Evolutionary conservation across 2,329 filamentous ascomycete genomes (phyloP), one percentile per base, ranked within the genome.

Genomic region (Cytospora schulzeri): DNA sequence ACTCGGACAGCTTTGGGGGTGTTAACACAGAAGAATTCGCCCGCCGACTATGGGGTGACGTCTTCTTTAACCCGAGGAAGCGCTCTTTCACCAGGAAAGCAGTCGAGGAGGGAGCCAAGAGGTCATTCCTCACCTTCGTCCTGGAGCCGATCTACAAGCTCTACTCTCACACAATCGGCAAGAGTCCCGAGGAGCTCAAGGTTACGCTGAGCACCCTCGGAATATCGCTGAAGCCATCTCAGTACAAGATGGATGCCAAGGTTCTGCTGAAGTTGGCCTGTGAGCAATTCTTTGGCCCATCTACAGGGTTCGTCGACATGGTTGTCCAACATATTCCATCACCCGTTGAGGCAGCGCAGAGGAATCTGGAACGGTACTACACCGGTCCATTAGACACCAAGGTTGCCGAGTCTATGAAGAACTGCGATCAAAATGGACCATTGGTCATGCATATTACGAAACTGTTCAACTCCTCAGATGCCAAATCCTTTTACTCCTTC

Each of bases 131-230:
- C 63, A 89, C 96, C 76, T 99, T 98, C 75, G 85, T 99, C 31
- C 82, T 99, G 56, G 95, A 99, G 75, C 95, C 95, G 22, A 93
- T 99, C 70, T 99, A 99, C 84, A 99, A 99, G 77, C 84, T 99
- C 51, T 98, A 94, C 76, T 94, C 93, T 19, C 92, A 97, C 75
- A 96, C 93, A 4, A 92, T 99, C 72, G 96, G 93, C 73, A 91
- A 96, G 74, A 94, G 88, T 71, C 91, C 94, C 0, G 89, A 92
- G 62, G 91, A 96, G 70, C 80, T 99, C 66, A 93, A 91, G 73
- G 84, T 84, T 55, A 95, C 93, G 0, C 79, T 99, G 64, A 88
- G 85, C 22, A 88, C 87, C 24, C 81, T 99, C 12, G 92, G 93
- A 15, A 97, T 99, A 71, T 78, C 83, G 24, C 80, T 99, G 68